Evolutionary conservation across 2,329 filamentous ascomycete species (phyloP).

Genomic region (Orbilia quercus): DNA sequence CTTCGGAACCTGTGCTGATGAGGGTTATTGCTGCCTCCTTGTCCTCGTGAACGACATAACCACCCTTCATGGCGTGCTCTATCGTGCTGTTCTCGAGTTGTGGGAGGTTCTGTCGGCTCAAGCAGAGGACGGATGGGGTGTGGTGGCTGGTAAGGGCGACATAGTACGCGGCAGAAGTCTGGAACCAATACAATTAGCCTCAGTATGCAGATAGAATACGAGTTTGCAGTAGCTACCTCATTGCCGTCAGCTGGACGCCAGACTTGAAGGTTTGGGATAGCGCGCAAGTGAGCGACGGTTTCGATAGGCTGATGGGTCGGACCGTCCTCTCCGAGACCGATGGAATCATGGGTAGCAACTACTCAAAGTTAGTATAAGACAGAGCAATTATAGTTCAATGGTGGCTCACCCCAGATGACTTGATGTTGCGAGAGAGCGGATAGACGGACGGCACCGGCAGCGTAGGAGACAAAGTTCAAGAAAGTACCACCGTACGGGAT

Average conservation of each 20-base stretch:
- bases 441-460: conserved; percentile 91
- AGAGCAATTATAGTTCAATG: conserved; percentile 76
- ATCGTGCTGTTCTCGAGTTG: conserved; percentile 95
- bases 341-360: conserved; percentile 68
- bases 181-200: conserved; percentile 69
- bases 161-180: conserved; percentile 98
- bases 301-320: conserved; percentile 99
- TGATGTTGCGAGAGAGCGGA: conserved; percentile 91
- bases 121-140: conserved; percentile 91
- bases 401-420: conserved; percentile 75
- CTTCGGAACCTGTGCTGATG: conserved; percentile 95
- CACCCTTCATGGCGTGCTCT: conserved; percentile 91
- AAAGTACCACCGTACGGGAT: conserved; percentile 95
- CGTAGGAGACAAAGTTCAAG: conserved; percentile 99
- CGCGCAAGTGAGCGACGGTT: conserved; percentile 97
- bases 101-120: conserved; percentile 97
- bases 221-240: conserved; percentile 41
- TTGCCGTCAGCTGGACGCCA: conserved; percentile 94
- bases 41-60: conserved; percentile 87
- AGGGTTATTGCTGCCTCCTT: conserved; percentile 87
- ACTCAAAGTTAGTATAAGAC: conserved; percentile 8
- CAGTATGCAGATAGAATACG: neutral
- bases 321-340: conserved; percentile 97
- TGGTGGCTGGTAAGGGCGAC: conserved; percentile 87
- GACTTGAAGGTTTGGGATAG: conserved; percentile 98